Evolutionary conservation across 2,329 filamentous ascomycete genomes (phyloP).

Genomic region (Juglanconis oblonga): DNA sequence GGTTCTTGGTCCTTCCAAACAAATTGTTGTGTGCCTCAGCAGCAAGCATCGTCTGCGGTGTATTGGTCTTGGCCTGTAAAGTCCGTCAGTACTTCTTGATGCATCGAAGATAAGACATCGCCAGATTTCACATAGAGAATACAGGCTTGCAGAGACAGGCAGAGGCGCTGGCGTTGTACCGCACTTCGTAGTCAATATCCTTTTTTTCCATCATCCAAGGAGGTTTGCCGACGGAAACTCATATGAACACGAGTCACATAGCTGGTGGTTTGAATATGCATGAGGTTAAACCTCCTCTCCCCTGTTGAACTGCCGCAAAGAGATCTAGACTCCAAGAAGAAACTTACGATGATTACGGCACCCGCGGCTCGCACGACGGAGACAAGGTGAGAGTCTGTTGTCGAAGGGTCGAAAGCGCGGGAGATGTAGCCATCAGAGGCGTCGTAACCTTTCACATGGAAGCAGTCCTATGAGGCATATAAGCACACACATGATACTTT

Average conservation of each 20-base stretch:
- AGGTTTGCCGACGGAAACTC: no score
- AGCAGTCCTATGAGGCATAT: background rate
- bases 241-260: no score
- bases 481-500: background rate
- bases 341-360: slow-evolving; percentile 4
- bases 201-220: no score
- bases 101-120: background rate
- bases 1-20: slow-evolving; percentile 24
- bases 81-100: background rate
- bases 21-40: slow-evolving; percentile 24
- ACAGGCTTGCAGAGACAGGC: background rate
- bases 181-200: no score
- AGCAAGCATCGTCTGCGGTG: slow-evolving; percentile 25
- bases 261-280: no score
- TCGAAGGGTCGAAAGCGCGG: background rate
- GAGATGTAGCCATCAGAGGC: slow-evolving; percentile 7
- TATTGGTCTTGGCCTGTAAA: slow-evolving; percentile 17
- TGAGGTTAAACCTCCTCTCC: no score
- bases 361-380: background rate
- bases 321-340: background rate
- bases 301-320: background rate
- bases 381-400: background rate
- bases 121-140: background rate
- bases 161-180: no score
- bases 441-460: slow-evolving; percentile 5